Percentiles rank a stretch among this genome's conserved stretches.
Conservation (phyloP, 2,329 filamentous ascomycete species). For the Dothistroma septosporum region DNA sequence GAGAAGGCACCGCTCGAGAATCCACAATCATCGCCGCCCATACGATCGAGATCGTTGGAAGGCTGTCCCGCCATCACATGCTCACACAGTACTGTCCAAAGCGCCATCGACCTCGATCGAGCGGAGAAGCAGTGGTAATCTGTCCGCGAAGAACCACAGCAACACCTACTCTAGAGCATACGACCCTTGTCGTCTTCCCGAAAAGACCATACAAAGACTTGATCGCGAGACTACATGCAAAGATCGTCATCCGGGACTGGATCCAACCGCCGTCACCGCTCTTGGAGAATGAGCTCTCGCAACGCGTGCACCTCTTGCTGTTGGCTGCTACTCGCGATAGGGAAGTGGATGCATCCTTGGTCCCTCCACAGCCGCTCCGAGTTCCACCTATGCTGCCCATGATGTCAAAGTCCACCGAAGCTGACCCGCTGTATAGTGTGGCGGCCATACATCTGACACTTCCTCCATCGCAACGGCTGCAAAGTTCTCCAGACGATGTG, state of each 20-base stretch:
- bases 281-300: not conserved
- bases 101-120: no score
- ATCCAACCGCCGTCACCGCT: not conserved
- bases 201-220: not conserved
- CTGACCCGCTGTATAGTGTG: slow-evolving; percentile 5
- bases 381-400: slow-evolving; percentile 5
- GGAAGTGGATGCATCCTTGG: slow-evolving; percentile 3
- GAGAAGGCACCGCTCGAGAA: not conserved
- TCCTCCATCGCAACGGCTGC: not conserved
- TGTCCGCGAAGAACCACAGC: not conserved
- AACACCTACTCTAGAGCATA: not conserved
- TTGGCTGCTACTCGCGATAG: not conserved
- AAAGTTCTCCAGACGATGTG: not conserved
- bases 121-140: no score
- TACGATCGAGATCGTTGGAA: not conserved
- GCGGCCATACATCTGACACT: slow-evolving; percentile 6
- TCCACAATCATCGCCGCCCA: not conserved
- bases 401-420: slow-evolving; percentile 4
- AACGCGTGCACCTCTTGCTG: not conserved
- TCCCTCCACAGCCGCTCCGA: slow-evolving; percentile 6
- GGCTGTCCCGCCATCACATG: not conserved
- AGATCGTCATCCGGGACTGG: not conserved
- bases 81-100: no score
- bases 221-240: not conserved
- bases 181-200: not conserved